These are phyloP conservation scores for Rubia peregrina DNA, from an alignment of 305 asterid species.

Conservation along the genomic window DNA sequence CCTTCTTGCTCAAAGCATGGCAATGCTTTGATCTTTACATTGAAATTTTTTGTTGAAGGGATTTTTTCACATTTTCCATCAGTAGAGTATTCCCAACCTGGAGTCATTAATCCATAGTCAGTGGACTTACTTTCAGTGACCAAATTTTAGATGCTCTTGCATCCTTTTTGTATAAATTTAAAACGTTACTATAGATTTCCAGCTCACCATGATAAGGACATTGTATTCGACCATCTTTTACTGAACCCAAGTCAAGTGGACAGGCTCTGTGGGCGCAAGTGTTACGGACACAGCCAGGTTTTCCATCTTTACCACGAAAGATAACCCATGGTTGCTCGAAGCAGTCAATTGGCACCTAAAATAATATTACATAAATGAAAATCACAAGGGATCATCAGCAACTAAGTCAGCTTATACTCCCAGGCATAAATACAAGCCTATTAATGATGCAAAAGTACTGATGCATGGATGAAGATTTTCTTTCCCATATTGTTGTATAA, in stretches of 20 bases:
- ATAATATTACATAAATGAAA: background rate
- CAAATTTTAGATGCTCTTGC: background rate
- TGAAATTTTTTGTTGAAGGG: slow-evolving; percentile 70
- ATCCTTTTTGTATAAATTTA: background rate
- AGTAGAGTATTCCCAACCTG: slow-evolving; percentile 89
- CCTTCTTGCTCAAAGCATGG: slow-evolving; percentile 91
- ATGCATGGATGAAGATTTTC: background rate
- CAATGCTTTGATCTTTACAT: slow-evolving; percentile 61
- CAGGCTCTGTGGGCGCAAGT: slow-evolving; percentile 94
- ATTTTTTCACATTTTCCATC: slow-evolving; percentile 85
- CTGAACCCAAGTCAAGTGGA: slow-evolving; percentile 81
- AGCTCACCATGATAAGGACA: slow-evolving; percentile 89
- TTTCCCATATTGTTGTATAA: background rate
- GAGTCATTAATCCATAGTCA: slow-evolving; percentile 21
- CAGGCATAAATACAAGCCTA: background rate
- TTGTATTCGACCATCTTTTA: slow-evolving; percentile 80
- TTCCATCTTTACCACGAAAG: slow-evolving; percentile 80
- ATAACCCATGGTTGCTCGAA: slow-evolving; percentile 93
- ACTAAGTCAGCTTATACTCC: background rate
- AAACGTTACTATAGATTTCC: background rate
- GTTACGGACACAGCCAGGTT: slow-evolving; percentile 82
- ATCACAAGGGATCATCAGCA: background rate
- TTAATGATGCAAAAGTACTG: background rate
- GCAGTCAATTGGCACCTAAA: slow-evolving; percentile 73
- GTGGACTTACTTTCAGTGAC: background rate